These are phyloP conservation scores for Gossypium stocksii DNA, from an alignment of 345 rosid species.

Conservation along the genomic window DNA sequence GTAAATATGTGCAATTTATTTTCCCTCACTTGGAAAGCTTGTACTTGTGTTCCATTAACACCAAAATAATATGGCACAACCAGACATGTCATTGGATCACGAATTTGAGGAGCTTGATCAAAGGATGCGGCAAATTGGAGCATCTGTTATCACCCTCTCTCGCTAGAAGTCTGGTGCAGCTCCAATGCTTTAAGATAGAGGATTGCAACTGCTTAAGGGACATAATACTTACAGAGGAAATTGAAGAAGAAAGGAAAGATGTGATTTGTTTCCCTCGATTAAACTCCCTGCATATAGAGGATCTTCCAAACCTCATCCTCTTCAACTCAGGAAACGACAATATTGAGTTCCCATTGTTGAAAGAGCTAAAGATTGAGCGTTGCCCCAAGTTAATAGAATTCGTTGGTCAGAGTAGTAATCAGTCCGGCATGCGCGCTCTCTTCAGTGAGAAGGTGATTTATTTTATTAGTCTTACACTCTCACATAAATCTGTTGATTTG, in stretches of 20 bases:
- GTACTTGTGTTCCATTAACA: not conserved
- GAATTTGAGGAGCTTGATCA: not conserved
- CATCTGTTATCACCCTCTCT: not conserved
- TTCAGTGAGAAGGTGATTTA: not conserved
- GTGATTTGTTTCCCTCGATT: not conserved
- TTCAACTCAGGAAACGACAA: no score
- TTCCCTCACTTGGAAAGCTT: not conserved
- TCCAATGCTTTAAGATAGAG: not conserved
- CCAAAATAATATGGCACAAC: not conserved
- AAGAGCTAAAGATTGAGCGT: not conserved
- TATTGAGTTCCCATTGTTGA: not conserved
- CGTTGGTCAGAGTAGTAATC: not conserved
- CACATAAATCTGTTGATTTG: no score
- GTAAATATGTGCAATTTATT: not conserved
- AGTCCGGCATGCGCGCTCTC: not conserved
- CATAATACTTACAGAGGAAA: not conserved
- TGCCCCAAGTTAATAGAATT: not conserved
- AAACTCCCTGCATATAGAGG: no score
- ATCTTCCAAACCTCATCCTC: no score
- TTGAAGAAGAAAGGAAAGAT: not conserved
- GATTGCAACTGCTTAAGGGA: not conserved
- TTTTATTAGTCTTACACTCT: not conserved
- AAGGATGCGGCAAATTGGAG: not conserved
- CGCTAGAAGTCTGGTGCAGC: not conserved
- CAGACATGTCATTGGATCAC: not conserved